Conservation (phyloP, 129 eudicot genomes). For the Daucus carota region DNA sequence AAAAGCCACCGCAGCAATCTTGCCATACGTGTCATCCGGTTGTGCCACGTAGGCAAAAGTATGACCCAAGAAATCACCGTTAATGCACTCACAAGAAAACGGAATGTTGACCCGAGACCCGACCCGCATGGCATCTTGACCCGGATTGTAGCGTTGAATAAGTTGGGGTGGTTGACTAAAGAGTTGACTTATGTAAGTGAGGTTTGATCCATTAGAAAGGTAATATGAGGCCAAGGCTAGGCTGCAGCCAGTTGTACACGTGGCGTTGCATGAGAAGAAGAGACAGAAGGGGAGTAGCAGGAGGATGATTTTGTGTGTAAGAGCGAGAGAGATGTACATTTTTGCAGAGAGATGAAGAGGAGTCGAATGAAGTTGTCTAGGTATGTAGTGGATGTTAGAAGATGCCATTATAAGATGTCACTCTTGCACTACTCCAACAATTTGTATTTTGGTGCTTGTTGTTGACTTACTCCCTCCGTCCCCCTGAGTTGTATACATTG, state of each 20-base stretch:
- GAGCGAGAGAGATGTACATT: background rate
- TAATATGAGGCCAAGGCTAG: constrained; percentile 80
- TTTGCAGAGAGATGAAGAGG: background rate
- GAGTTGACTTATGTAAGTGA: constrained; percentile 48
- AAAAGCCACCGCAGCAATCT: constrained; percentile 36
- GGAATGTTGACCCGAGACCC: constrained; percentile 58
- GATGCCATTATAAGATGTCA: background rate
- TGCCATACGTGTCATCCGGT: constrained; percentile 43
- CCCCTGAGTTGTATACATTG: too few species aligned
- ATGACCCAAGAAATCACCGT: constrained; percentile 64
- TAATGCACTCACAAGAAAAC: constrained; percentile 58
- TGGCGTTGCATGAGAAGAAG: constrained; percentile 36
- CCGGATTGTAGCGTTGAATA: constrained; percentile 39
- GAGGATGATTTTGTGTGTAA: background rate
- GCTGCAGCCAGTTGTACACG: constrained; percentile 53
- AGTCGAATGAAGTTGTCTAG: background rate
- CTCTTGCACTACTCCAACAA: too few species aligned
- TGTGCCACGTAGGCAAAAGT: constrained; percentile 41
- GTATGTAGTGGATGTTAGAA: background rate
- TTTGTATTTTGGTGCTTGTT: too few species aligned
- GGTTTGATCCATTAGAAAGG: constrained; percentile 43
- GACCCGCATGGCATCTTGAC: constrained; percentile 25
- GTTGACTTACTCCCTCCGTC: too few species aligned
- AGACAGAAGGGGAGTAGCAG: constrained; percentile 15
- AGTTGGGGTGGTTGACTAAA: constrained; percentile 27